Conservation (phyloP, 805 yeast species). For the Suhomyces kilbournensis region DNA sequence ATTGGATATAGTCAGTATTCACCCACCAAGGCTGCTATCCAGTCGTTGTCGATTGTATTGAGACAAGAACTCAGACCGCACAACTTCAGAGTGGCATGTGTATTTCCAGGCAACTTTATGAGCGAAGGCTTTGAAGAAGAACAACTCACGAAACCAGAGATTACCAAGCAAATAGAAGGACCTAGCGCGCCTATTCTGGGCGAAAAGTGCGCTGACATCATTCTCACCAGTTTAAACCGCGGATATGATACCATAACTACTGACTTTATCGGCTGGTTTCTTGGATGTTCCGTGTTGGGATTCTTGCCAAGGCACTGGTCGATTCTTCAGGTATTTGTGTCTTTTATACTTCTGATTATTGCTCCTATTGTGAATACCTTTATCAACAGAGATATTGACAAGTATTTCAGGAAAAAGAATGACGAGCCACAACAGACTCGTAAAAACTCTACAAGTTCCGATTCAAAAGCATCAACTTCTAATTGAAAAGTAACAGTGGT, state of each 20-base stretch:
- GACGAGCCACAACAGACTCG: not conserved
- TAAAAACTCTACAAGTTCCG: not conserved
- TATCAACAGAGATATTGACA: slow-evolving; percentile 50
- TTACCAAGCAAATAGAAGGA: slow-evolving; percentile 83
- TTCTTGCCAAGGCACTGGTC: slow-evolving; percentile 63
- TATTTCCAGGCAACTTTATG: slow-evolving; percentile 85
- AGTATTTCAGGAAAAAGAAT: slow-evolving; percentile 40
- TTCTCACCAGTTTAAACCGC: slow-evolving; percentile 51
- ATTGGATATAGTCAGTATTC: slow-evolving; percentile 91
- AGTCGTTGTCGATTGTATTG: slow-evolving; percentile 69
- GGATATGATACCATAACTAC: slow-evolving; percentile 79
- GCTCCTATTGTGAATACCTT: slow-evolving; percentile 57
- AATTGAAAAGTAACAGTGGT: too few relatives aligned
- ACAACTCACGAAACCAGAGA: slow-evolving; percentile 78
- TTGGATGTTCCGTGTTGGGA: slow-evolving; percentile 67
- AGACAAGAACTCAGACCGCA: slow-evolving; percentile 78
- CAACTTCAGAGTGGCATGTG: slow-evolving; percentile 65
- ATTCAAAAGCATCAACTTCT: not conserved
- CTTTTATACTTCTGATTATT: slow-evolving; percentile 34
- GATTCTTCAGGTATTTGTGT: slow-evolving; percentile 40
- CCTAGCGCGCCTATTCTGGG: slow-evolving; percentile 69
- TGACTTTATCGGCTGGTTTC: slow-evolving; percentile 80
- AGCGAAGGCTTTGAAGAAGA: slow-evolving; percentile 87
- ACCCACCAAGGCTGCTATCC: slow-evolving; percentile 81
- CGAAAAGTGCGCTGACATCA: slow-evolving; percentile 59